These are phyloP conservation scores for Pleurotus djamor DNA, from an alignment of 768 basidiomycete genomes.

Conservation along the genomic window DNA sequence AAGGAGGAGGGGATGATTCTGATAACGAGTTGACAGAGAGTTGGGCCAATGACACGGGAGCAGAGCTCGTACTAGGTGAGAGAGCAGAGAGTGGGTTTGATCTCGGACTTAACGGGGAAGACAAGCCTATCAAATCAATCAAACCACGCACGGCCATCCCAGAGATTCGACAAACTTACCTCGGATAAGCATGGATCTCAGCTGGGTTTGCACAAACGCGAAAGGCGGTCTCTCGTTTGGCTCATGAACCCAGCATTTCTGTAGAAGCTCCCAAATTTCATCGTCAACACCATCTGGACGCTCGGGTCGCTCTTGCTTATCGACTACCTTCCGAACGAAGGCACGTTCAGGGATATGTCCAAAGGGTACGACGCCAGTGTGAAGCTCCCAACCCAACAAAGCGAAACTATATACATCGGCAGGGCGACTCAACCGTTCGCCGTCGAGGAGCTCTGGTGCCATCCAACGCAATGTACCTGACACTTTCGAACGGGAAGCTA, in stretches of 20 bases:
- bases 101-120: background rate
- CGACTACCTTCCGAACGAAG: slow-evolving; percentile 13
- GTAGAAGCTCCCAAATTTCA: slow-evolving; percentile 17
- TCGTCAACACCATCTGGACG: slow-evolving; percentile 16
- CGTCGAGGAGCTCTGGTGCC: slow-evolving; percentile 29
- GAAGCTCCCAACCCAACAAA: slow-evolving; percentile 45
- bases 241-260: slow-evolving; percentile 19
- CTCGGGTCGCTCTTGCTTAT: slow-evolving; percentile 16
- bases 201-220: background rate
- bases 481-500: slow-evolving; percentile 21
- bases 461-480: slow-evolving; percentile 37
- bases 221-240: slow-evolving; percentile 18
- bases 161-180: background rate
- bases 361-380: slow-evolving; percentile 26
- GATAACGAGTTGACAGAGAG: background rate
- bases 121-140: too few species aligned
- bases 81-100: background rate
- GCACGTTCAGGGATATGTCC: slow-evolving; percentile 11
- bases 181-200: background rate
- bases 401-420: slow-evolving; percentile 30
- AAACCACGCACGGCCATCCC: too few species aligned
- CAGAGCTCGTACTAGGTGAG: background rate
- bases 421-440: slow-evolving; percentile 27
- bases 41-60: background rate
- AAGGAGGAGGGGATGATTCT: background rate